Evolutionary conservation across 768 basidiomycete species (phyloP).

Genomic region (Pleurotus tuoliensis): DNA sequence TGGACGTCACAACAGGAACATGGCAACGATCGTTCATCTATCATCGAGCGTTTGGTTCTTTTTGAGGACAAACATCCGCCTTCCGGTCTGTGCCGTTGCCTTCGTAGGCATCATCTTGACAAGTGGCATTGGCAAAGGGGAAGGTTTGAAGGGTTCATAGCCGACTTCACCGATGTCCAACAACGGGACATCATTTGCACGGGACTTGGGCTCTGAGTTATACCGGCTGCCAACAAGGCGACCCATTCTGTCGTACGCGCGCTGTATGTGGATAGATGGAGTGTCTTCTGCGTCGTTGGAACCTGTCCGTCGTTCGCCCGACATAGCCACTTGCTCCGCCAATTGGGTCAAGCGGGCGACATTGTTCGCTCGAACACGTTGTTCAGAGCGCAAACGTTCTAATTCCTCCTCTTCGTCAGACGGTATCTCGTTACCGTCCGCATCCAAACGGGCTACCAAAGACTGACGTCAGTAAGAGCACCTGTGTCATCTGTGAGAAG

Average conservation of each 20-base stretch:
- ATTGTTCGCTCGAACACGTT: slow-evolving; percentile 32
- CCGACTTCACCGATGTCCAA: slow-evolving; percentile 8
- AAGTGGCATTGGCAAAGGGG: slow-evolving; percentile 57
- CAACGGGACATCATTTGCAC: too few relatives aligned
- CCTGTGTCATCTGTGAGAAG: neutral
- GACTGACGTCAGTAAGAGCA: neutral
- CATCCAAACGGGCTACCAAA: slow-evolving; percentile 40
- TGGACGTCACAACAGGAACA: too few relatives aligned
- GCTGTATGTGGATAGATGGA: neutral
- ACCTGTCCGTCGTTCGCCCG: neutral
- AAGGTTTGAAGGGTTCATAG: slow-evolving; percentile 26
- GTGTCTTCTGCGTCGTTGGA: neutral
- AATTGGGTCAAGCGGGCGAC: neutral
- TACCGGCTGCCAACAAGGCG: too few relatives aligned
- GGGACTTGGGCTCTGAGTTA: too few relatives aligned
- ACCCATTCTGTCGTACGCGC: too few relatives aligned
- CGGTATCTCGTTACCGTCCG: slow-evolving; percentile 62
- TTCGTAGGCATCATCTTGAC: slow-evolving; percentile 39
- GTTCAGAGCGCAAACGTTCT: slow-evolving; percentile 48
- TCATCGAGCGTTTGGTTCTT: neutral
- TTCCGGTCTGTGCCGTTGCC: neutral
- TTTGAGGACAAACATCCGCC: neutral
- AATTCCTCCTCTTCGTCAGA: slow-evolving; percentile 60
- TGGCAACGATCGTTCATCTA: neutral
- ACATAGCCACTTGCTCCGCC: neutral